Evolutionary conservation across 2,329 filamentous ascomycete species (phyloP), one percentile per base, ranked within the genome.

Genomic region (Coleophoma cylindrospora): DNA sequence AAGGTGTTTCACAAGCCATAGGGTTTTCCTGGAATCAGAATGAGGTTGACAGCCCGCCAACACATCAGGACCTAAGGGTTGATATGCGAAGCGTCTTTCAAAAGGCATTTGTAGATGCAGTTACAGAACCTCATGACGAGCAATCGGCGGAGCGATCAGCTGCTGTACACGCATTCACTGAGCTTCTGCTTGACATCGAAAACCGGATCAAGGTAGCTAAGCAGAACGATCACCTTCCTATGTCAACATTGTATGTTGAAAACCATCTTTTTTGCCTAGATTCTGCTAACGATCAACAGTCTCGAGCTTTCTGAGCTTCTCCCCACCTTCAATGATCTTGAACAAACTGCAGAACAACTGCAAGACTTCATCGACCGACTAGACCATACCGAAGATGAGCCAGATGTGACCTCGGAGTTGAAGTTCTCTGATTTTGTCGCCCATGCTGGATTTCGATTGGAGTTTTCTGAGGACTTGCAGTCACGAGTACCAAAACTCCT

Each of bases 291-390:
- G 7, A 1, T 27, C 12, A 44, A 19, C 47, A 61, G 58, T 22
- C 48, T 56, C 34, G 62, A 64, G 43, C 43, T 64, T 15, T 53
- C 56, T 12, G 34, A 52, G 5, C 47, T 58, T 27, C 19, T 44
- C 17, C 45, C 27, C 11, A 50, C 61, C 38, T 51, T 55, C 9
- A 55, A 55, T 43, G 61, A 65, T 44, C 50, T 64, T 22, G 57
- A 64, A 22, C 43, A 56, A 48, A 58, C 57, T 12, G 49, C 56
- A 37, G 27, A 44, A 9, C 44, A 54, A 17, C 41, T 63, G 17
- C 43, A 50, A 13, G 45, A 50, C 15, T 50, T 57, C 15, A 14
- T 32, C 50, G 7, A 51, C 53, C 34, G 27, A 12, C 21, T 44
- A 10, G 27, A 44, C 27, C 5, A 41, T 41, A 10, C 14, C 12